Evolutionary conservation across 2,329 filamentous ascomycete species (phyloP).

Genomic region (Tolypocladium capitatum): DNA sequence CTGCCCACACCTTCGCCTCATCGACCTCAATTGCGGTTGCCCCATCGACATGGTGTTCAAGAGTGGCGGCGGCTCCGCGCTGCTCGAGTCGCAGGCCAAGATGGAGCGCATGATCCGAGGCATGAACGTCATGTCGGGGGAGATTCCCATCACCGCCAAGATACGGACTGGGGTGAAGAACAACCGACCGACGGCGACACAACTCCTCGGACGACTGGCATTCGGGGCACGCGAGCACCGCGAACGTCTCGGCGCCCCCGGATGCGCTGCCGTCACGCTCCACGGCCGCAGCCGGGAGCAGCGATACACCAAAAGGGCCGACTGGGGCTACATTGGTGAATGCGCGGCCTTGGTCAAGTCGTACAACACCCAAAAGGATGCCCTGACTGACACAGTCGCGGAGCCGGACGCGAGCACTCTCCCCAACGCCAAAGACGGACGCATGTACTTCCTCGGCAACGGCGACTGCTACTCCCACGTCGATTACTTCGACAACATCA

Average conservation of each 20-base stretch:
- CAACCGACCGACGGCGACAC: slow-evolving; percentile 63
- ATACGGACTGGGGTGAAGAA: slow-evolving; percentile 84
- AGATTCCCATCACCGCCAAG: slow-evolving; percentile 88
- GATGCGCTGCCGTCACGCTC: slow-evolving; percentile 88
- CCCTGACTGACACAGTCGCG: slow-evolving; percentile 58
- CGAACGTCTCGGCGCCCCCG: slow-evolving; percentile 58
- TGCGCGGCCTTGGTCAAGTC: slow-evolving; percentile 73
- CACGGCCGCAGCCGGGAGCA: slow-evolving; percentile 91
- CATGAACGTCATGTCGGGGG: slow-evolving; percentile 87
- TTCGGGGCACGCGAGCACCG: slow-evolving; percentile 65
- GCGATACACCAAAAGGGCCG: slow-evolving; percentile 80
- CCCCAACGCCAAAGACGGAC: slow-evolving; percentile 49
- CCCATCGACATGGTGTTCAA: slow-evolving; percentile 91
- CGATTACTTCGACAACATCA: slow-evolving; percentile 70
- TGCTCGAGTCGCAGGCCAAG: slow-evolving; percentile 79
- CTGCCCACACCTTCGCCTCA: slow-evolving; percentile 72
- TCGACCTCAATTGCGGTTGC: slow-evolving; percentile 94
- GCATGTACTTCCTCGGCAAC: slow-evolving; percentile 88
- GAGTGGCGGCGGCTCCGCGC: slow-evolving; percentile 74
- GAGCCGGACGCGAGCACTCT: slow-evolving; percentile 67
- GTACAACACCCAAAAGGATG: slow-evolving; percentile 57
- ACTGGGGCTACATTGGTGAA: slow-evolving; percentile 90
- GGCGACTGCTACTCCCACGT: slow-evolving; percentile 90
- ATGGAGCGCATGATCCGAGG: slow-evolving; percentile 89
- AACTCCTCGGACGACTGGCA: slow-evolving; percentile 69